Evolutionary conservation across 179 eudicot species (phyloP).

Genomic region (Patellifolia procumbens): DNA sequence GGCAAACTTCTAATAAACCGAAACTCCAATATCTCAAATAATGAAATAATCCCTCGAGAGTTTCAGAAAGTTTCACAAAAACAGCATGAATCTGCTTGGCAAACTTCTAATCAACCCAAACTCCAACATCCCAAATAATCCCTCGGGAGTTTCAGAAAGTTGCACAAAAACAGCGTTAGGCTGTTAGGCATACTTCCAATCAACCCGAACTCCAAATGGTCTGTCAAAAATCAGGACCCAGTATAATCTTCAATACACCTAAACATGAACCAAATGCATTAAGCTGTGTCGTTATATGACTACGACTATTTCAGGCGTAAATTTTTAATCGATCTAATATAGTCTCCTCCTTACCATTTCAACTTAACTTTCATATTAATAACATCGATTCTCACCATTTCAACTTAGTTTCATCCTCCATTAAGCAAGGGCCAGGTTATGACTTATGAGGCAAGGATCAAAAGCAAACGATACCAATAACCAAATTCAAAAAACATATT

Average conservation of each 20-base stretch:
- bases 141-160: too few relatives aligned
- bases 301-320: not conserved
- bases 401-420: not conserved
- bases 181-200: too few relatives aligned
- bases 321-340: not conserved
- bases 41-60: too few relatives aligned
- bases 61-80: too few relatives aligned
- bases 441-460: too few relatives aligned
- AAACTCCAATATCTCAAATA: not conserved
- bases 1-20: not conserved
- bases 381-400: not conserved
- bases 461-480: not conserved
- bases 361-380: not conserved
- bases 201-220: too few relatives aligned
- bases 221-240: too few relatives aligned
- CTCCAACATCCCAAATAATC: not conserved
- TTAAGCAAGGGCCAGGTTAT: too few relatives aligned
- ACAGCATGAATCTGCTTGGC: not conserved
- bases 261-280: not conserved
- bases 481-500: not conserved
- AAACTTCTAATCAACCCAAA: not conserved
- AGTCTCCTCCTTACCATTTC: not conserved
- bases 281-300: not conserved
- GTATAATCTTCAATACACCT: too few relatives aligned
- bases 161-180: too few relatives aligned